Base-by-base conservation (phyloP, 495 filamentous ascomycete genomes). In the Talaromyces wortmannii region DNA sequence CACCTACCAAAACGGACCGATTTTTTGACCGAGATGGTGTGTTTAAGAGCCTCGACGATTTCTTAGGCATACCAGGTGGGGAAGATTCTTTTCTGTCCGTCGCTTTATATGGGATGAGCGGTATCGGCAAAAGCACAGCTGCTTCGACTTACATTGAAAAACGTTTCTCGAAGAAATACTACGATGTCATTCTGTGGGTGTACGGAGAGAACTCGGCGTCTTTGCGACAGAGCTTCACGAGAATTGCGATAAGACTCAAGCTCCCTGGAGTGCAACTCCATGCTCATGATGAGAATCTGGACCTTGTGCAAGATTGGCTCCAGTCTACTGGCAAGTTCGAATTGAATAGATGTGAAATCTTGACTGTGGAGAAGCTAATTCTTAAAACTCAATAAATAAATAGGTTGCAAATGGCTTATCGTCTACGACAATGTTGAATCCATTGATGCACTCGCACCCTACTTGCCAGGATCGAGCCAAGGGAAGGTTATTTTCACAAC, bases 131-230 rank as follows among this genome's bases (percentile, higher is more conserved):
- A 47, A 59, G 45, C n/a, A 44, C 48, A 0, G 55, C 55, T 33
- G 57, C 57, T 7, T 36, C 51, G 8, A 12, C 49, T 18, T 59
- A 23, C 45, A 52, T 48, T 10, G 15, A 59, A 18, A 50, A 36
- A 36, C 6, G 6, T 36, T 36, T 17, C 43, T 56, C 56, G 29
- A 32, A 30, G 13, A 31, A 15, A 10, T 8, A 40, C 10, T 58
- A 50, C 42, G 59, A 63, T 32, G 61, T 56, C 7, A 57, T 61
- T 15, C 59, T 63, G 48, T 63, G 61, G 61, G 40, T 63, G 16
- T 17, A 54, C 15, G 52, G 60, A 11, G 60, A 64, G 43, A 64
- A 49, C 8, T 45, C 51, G 0, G 45, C 56, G 2, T 54, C 55
- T 4, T 12, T 64, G 7, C 52, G 62, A 4, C 62, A 64, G 45